A percentile compares a stretch with the other conserved stretches of the same genome.
These are phyloP conservation scores for Saccharomycopsis sp. DNA, from an alignment of 805 yeast species.

Conservation along the genomic window DNA sequence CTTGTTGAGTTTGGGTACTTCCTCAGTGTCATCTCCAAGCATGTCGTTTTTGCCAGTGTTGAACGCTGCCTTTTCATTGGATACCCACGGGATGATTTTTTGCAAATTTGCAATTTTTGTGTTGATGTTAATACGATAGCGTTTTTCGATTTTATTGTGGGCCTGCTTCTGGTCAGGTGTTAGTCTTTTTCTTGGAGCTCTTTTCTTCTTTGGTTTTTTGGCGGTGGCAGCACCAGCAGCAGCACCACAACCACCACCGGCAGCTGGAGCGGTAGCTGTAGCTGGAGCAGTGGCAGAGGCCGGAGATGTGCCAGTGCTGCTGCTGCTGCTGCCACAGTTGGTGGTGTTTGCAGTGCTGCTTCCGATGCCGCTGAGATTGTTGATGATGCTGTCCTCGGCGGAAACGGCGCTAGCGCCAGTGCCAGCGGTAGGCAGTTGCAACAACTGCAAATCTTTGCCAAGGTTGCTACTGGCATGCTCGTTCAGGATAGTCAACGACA, in stretches of 20 bases:
- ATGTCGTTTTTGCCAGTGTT: slow-evolving; percentile 32
- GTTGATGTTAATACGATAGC: slow-evolving; percentile 64
- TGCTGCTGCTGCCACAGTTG: too few species aligned
- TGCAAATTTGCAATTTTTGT: slow-evolving; percentile 64
- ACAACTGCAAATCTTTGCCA: too few species aligned
- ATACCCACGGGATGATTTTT: slow-evolving; percentile 61
- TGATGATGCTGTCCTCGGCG: too few species aligned
- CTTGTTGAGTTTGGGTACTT: slow-evolving; percentile 46
- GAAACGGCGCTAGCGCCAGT: too few species aligned
- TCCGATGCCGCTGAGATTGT: too few species aligned
- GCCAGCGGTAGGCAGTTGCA: too few species aligned
- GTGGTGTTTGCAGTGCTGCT: too few species aligned
- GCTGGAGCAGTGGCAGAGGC: slow-evolving; percentile 1
- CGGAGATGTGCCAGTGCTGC: slow-evolving; percentile 1
- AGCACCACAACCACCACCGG: not conserved
- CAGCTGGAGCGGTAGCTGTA: not conserved
- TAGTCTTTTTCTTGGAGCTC: slow-evolving; percentile 48
- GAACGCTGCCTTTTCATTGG: slow-evolving; percentile 55
- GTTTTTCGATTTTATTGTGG: slow-evolving; percentile 66
- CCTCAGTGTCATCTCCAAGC: slow-evolving; percentile 17
- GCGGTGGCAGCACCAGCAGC: not conserved
- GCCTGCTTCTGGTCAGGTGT: slow-evolving; percentile 60
- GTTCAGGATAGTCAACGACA: too few species aligned
- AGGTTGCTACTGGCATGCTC: too few species aligned
- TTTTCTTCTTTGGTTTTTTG: slow-evolving; percentile 33